Base-by-base conservation (phyloP, 108 stramenopile genomes). In the Heterococcus sp. region DNA sequence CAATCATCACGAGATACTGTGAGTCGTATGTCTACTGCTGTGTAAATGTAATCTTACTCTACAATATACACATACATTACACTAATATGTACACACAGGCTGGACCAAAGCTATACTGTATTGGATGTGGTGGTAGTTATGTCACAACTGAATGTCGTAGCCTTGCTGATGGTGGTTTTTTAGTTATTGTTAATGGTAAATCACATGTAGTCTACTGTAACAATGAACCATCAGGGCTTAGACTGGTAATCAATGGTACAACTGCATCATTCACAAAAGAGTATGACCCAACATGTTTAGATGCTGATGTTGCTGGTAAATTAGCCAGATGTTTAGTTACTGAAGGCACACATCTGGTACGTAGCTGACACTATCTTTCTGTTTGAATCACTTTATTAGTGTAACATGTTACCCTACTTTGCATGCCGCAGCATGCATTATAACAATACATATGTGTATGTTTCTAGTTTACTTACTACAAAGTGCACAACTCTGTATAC, bases 221-320 rank as follows among this genome's bases (percentile, higher is more conserved):
- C 2, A 71, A 83, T 37, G 89, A 89, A 36, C 84, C 84, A 2
- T 75, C 65, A 28, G 89, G 76, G 33, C 86, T 85, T 35, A 89
- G 94, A 66, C 69, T 97, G 37, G 92, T 76, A 46, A 84, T 96
- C 35, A 93, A 92, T 71, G 95, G 98, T 27, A 87, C 85, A 46
- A 97, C 88, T 38, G 86, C 95, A 58, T 87, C 92, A n/a, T 99
- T 99, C 83, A 93, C 95, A 28, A 93, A 93, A 36, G 96, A 97
- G 76, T 97, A 97, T 71, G 96, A 99, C 84, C 98, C 98, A 32
- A 89, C 96, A 3, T 92, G 93, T 28, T 87, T 99, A 27, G 89
- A 92, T 38, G 93, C 95, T 0, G 93, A 94, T 78, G 94, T 96
- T 37, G 96, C 95, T 0, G 98, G 98, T 34, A 99, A 99, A 87